A percentile compares a stretch with the other conserved stretches of the same genome.
These are phyloP conservation scores for Trifolium pratense DNA, from an alignment of 306 rosid genomes.

Conservation along the genomic window DNA sequence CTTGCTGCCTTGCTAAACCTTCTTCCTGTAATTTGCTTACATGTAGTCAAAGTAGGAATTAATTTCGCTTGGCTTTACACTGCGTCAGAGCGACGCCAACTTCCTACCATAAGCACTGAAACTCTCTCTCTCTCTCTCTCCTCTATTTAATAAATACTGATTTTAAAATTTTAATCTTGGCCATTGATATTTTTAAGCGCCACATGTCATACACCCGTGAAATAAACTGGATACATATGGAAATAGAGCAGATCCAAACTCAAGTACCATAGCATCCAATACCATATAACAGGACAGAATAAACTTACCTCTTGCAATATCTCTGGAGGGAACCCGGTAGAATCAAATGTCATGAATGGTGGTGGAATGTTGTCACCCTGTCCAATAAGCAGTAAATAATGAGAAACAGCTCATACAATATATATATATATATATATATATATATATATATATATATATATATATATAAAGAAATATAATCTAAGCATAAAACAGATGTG, in stretches of 20 bases:
- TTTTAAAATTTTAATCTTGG: neutral
- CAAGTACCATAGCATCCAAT: conserved; percentile 23
- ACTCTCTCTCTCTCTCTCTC: no score
- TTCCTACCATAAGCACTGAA: no score
- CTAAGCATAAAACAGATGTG: conserved; percentile 3
- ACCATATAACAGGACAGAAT: conserved; percentile 33
- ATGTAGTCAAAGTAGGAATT: no score
- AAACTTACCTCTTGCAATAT: conserved; percentile 88
- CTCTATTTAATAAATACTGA: no score
- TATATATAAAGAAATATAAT: conserved; percentile 26
- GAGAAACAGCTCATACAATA: conserved; percentile 26
- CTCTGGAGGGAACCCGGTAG: conserved; percentile 94
- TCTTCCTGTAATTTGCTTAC: no score
- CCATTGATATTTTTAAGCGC: neutral
- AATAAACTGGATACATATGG: neutral
- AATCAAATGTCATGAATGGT: conserved; percentile 90
- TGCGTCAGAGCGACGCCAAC: no score
- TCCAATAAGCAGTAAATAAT: conserved; percentile 43
- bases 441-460: no score
- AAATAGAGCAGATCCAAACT: neutral
- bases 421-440: no score
- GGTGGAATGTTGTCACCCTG: conserved; percentile 98
- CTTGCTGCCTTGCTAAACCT: no score
- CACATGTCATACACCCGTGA: neutral
- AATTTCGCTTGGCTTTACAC: no score